Evolutionary conservation across 768 basidiomycete species (phyloP).

Genomic region (Kwoniella dejecticola): DNA sequence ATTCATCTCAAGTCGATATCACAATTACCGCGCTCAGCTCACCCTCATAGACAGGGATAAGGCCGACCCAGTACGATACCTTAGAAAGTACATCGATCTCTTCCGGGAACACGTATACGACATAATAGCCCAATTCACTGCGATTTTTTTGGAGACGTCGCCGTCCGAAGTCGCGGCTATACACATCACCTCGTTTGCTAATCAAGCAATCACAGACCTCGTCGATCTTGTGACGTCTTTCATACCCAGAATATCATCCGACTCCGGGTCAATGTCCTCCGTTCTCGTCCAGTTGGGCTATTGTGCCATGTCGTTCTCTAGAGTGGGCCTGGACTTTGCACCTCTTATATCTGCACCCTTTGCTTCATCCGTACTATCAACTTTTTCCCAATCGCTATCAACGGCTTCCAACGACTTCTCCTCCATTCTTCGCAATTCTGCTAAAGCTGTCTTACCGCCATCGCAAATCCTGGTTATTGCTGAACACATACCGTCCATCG

Average conservation of each 20-base stretch:
- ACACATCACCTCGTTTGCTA: constrained; percentile 68
- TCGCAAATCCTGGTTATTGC: constrained; percentile 39
- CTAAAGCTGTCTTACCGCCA: constrained; percentile 31
- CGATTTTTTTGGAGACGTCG: constrained; percentile 74
- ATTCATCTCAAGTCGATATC: constrained; percentile 74
- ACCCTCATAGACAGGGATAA: constrained; percentile 64
- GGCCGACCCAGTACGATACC: constrained; percentile 72
- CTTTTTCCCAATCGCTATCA: constrained; percentile 63
- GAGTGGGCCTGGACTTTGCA: constrained; percentile 90
- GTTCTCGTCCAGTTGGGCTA: constrained; percentile 91
- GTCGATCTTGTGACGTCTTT: constrained; percentile 61
- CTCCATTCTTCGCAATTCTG: constrained; percentile 37
- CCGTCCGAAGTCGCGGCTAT: constrained; percentile 55
- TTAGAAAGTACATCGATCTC: constrained; percentile 82
- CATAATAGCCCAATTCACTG: constrained; percentile 81
- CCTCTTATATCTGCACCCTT: constrained; percentile 68
- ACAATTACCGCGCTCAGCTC: constrained; percentile 65
- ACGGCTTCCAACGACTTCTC: constrained; percentile 54
- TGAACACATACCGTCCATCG: constrained; percentile 26
- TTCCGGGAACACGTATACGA: constrained; percentile 94
- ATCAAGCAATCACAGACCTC: constrained; percentile 54
- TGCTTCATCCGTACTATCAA: constrained; percentile 64
- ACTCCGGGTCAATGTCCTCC: constrained; percentile 68
- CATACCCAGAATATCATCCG: constrained; percentile 61
- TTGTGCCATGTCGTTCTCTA: constrained; percentile 84